These are phyloP conservation scores for Neurospora intermedia DNA, from an alignment of 495 filamentous ascomycete genomes.

Conservation along the genomic window DNA sequence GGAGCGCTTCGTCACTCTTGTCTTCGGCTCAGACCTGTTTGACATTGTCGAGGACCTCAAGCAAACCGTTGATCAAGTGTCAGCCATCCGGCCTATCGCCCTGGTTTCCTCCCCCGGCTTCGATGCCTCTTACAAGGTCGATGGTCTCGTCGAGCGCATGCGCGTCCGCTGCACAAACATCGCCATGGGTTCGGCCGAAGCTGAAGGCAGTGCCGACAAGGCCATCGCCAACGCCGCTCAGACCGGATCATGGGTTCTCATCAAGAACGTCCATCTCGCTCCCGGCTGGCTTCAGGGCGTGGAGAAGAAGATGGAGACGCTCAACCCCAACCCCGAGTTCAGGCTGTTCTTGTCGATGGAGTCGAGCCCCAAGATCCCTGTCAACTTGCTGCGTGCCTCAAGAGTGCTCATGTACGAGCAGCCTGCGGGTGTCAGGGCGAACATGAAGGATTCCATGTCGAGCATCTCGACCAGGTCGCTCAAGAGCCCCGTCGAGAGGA, in stretches of 20 bases:
- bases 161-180: conserved; percentile 83
- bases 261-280: conserved; percentile 98
- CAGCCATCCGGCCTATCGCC: conserved; percentile 74
- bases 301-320: conserved; percentile 89
- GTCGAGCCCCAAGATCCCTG: conserved; percentile 89
- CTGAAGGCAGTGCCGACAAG: conserved; percentile 83
- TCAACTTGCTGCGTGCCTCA: conserved; percentile 87
- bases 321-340: conserved; percentile 92
- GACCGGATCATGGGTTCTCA: conserved; percentile 86
- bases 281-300: conserved; percentile 93
- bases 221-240: conserved; percentile 89
- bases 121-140: conserved; percentile 97
- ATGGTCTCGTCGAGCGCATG: conserved; percentile 78
- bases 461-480: conserved; percentile 65
- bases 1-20: conserved; percentile 76
- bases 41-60: conserved; percentile 75
- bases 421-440: conserved; percentile 88
- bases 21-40: conserved; percentile 78
- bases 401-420: conserved; percentile 97
- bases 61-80: conserved; percentile 74
- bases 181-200: conserved; percentile 97
- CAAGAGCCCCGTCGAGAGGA: conserved; percentile 81
- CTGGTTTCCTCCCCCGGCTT: conserved; percentile 92
- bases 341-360: conserved; percentile 97
- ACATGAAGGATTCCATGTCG: conserved; percentile 96